These are phyloP conservation scores for Boletus edulis DNA, from an alignment of 768 basidiomycete species.

Conservation along the genomic window DNA sequence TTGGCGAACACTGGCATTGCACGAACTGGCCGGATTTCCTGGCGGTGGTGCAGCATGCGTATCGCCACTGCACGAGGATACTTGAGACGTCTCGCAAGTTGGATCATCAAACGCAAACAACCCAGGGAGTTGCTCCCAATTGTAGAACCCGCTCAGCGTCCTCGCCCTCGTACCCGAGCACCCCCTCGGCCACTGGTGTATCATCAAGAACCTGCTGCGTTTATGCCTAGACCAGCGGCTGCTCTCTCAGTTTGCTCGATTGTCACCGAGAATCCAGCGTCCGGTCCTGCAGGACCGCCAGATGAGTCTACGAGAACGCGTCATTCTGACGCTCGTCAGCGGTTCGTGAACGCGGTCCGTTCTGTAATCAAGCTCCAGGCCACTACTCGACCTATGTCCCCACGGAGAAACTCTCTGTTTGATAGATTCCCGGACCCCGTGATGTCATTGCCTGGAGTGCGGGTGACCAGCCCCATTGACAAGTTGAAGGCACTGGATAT, in stretches of 20 bases:
- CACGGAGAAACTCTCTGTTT: constrained; percentile 26
- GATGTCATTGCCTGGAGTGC: constrained; percentile 35
- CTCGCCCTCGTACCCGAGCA: neutral
- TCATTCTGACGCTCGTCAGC: constrained; percentile 21
- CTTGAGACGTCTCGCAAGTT: constrained; percentile 18
- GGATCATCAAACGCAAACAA: constrained; percentile 19
- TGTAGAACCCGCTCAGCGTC: neutral
- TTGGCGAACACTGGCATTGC: constrained; percentile 24
- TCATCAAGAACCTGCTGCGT: too few relatives aligned
- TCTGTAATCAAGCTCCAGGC: constrained; percentile 42
- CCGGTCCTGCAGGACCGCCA: too few relatives aligned
- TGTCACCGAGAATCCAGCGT: too few relatives aligned
- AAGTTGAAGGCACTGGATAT: constrained; percentile 38
- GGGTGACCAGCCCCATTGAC: constrained; percentile 40
- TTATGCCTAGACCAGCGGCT: too few relatives aligned
- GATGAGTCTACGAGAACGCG: too few relatives aligned
- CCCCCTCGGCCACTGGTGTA: constrained; percentile 1
- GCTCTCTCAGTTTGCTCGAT: too few relatives aligned
- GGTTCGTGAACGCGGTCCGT: constrained; percentile 42
- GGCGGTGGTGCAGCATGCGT: constrained; percentile 21
- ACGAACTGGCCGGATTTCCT: constrained; percentile 19
- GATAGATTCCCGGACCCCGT: constrained; percentile 19
- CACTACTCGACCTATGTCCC: constrained; percentile 19
- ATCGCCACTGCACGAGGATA: constrained; percentile 15
- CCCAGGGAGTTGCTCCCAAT: constrained; percentile 7